Percentiles rank a stretch among this genome's conserved stretches.
Conservation (phyloP, 352 stramenopile genomes). For the Aphanomyces astaci region DNA sequence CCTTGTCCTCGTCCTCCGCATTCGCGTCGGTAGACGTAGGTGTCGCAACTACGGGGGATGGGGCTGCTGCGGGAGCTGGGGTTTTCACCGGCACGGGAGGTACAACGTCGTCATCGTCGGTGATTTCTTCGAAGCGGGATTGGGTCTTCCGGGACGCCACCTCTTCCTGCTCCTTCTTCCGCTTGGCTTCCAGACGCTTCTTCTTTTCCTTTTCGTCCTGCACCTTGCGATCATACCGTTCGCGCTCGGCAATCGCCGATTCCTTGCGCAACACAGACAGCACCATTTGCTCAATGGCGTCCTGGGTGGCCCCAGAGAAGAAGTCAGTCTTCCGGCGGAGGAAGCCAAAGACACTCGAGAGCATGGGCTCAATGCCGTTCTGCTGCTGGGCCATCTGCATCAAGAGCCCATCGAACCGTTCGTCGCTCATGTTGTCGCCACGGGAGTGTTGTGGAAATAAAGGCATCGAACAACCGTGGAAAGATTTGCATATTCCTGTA, state of each 20-base stretch:
- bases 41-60: conserved; percentile 8
- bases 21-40: conserved; percentile 36
- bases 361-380: conserved; percentile 95
- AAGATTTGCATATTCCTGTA: conserved; percentile 16
- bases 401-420: conserved; percentile 91
- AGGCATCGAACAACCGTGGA: neutral
- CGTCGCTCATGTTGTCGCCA: conserved; percentile 30
- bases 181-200: conserved; percentile 41
- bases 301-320: conserved; percentile 86
- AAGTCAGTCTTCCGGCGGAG: conserved; percentile 99
- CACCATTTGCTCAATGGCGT: conserved; percentile 75
- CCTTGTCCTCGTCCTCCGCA: conserved; percentile 52
- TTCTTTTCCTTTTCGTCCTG: conserved; percentile 51
- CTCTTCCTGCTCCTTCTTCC: conserved; percentile 47
- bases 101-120: conserved; percentile 41
- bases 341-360: conserved; percentile 98
- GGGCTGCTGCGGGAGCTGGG: neutral
- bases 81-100: conserved; percentile 24
- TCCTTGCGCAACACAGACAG: conserved; percentile 90
- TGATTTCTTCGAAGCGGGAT: conserved; percentile 76
- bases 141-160: conserved; percentile 34
- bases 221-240: conserved; percentile 66
- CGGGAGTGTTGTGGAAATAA: neutral
- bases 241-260: conserved; percentile 71
- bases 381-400: conserved; percentile 96